Base-by-base conservation (phyloP, 306 rosid species). In the Abrus precatorius region DNA sequence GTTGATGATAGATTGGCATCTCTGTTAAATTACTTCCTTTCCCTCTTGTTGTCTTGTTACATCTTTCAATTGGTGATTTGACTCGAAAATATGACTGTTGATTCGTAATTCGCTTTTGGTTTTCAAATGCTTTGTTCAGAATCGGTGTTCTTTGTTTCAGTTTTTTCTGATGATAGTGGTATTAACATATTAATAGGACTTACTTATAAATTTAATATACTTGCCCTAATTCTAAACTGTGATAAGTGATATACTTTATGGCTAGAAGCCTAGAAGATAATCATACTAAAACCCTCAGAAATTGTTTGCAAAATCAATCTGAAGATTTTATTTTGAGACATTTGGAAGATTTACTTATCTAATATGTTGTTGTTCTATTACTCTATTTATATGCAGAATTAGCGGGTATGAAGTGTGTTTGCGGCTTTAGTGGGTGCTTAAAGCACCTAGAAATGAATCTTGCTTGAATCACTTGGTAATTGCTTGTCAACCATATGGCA, bases 351-450 rank as follows among this genome's bases (percentile, higher is more conserved):
- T 28, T 57, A 29, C 30, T 70, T 5, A 57, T 50, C 47, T n/a
- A 32, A 50, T 12, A n/a, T 11, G 2, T 11, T 45, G 74, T 45
- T 53, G 29, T 69, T 28, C 5, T 57, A n/a, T 11, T 66, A n/a
- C 28, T 72, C 52, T 53, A 53, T 54, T 44, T 41, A 55, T 56
- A 56, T 56, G 68, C 68, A 56, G 68, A 43, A 30, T 43, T 12
- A 13, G 48, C 9, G n/a, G 30, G 10, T 47, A 30, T 56, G 10
- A 54, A 30, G 1, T 44, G 54, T 40, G 68, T 43, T 41, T 55
- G 50, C 12, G 9, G 40, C 28, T 38, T 55, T 72, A 4, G 52
- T 55, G 57, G 28, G 57, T 48, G 74, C 12, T 33, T 70, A 7
- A 70, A 32, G 7, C 29, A 27, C 40, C 20, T 67, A 44, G 34